Percentiles rank a stretch among this genome's conserved stretches.
phyloP scores from a whole-genome alignment of 257 asterid species.

The Rubia yunnanensis region DNA sequence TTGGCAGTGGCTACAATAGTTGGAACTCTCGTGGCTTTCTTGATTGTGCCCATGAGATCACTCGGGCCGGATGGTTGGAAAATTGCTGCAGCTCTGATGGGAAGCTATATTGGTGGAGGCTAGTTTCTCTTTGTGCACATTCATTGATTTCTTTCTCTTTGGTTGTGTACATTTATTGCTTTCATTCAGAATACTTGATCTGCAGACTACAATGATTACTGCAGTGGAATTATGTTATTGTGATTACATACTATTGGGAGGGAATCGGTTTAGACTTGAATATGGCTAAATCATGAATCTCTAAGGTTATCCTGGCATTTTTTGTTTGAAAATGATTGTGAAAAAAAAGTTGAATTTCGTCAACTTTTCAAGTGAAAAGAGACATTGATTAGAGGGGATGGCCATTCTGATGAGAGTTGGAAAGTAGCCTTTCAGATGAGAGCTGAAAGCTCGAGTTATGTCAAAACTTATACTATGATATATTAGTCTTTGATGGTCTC shows the following conservation, averaged over 20 bases:
- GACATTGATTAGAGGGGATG: not conserved
- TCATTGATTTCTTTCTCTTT: not conserved
- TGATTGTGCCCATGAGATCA: conserved; percentile 72
- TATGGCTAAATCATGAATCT: too few relatives aligned
- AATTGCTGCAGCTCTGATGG: conserved; percentile 85
- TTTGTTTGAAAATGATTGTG: too few relatives aligned
- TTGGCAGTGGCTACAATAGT: conserved; percentile 60
- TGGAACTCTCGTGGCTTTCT: conserved; percentile 68
- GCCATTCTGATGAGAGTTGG: not conserved
- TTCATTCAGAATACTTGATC: not conserved
- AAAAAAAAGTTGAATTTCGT: too few relatives aligned
- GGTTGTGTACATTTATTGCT: not conserved
- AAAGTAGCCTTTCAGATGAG: too few relatives aligned
- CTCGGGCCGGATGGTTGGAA: conserved; percentile 83
- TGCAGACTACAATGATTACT: too few relatives aligned
- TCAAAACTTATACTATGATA: not conserved
- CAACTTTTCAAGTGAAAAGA: not conserved
- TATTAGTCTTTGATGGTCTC: not conserved
- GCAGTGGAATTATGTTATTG: not conserved
- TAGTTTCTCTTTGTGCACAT: conserved; percentile 15
- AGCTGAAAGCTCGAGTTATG: too few relatives aligned
- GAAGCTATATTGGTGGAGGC: conserved; percentile 91
- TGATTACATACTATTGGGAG: not conserved
- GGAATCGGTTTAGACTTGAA: not conserved
- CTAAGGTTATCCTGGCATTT: too few relatives aligned